Evolutionary conservation across 73 alveolate genomes (phyloP).

Genomic region (Chromera velia): DNA sequence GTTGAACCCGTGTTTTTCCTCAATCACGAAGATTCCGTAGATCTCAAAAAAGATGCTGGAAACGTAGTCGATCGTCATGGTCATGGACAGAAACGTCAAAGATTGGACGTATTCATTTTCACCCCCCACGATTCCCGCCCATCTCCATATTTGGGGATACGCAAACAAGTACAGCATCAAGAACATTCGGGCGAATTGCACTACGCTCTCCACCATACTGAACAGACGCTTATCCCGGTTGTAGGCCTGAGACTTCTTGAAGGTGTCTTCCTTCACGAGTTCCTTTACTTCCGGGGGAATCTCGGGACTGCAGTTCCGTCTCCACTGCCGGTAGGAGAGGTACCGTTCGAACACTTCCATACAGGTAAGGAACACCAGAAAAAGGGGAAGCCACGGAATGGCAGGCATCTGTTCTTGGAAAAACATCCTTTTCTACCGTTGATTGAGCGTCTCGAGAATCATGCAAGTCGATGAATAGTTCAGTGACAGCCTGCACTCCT

Average conservation of each 20-base stretch:
- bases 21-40: constrained; percentile 40
- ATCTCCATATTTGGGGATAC: background rate
- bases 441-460: too few relatives aligned
- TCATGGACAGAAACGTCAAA: background rate
- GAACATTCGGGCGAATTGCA: background rate
- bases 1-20: constrained; percentile 56
- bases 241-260: background rate
- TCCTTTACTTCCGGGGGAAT: background rate
- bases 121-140: background rate
- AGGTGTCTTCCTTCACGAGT: background rate
- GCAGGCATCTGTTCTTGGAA: too few relatives aligned
- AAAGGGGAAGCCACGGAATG: background rate
- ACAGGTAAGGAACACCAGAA: background rate
- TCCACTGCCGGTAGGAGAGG: background rate
- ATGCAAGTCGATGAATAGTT: too few relatives aligned
- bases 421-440: too few relatives aligned
- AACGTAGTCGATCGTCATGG: background rate
- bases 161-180: background rate
- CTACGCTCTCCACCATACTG: background rate
- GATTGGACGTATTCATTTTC: background rate
- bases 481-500: too few relatives aligned
- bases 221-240: background rate
- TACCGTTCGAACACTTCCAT: background rate
- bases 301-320: background rate
- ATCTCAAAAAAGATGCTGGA: background rate